phyloP scores from a whole-genome alignment of 768 basidiomycete genomes.

The Hemileccinum impolitum region DNA sequence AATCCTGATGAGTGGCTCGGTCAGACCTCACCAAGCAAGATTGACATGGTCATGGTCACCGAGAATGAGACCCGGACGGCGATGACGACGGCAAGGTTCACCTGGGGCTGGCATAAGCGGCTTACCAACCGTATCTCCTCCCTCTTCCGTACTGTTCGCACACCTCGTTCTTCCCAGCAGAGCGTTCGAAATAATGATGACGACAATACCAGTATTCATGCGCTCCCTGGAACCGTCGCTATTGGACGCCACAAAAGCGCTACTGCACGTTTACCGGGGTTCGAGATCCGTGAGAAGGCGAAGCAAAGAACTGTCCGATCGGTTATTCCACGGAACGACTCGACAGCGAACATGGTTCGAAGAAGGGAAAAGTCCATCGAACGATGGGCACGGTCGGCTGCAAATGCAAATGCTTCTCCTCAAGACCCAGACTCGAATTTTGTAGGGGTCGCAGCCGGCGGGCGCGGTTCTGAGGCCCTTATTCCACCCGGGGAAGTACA shows the following conservation, averaged over 20 bases:
- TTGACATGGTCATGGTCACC: constrained; percentile 56
- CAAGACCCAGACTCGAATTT: constrained; percentile 16
- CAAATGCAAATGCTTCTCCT: constrained; percentile 20
- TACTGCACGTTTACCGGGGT: constrained; percentile 9
- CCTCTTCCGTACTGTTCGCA: constrained; percentile 44
- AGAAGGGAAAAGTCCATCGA: constrained; percentile 33
- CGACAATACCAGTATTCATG: constrained; percentile 26
- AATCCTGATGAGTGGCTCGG: constrained; percentile 70
- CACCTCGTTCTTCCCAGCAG: constrained; percentile 16
- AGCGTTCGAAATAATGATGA: constrained; percentile 15
- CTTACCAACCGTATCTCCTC: constrained; percentile 45
- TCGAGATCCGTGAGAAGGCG: constrained; percentile 24
- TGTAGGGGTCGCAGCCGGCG: constrained; percentile 5
- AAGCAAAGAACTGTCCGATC: constrained; percentile 25
- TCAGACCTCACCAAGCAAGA: constrained; percentile 50
- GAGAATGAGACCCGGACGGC: constrained; percentile 76
- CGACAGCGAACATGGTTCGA: constrained; percentile 17
- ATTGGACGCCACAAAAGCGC: constrained; percentile 27
- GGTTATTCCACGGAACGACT: constrained; percentile 18
- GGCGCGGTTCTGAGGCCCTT: constrained; percentile 33
- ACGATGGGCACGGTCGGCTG: constrained; percentile 31
- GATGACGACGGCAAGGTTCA: constrained; percentile 62
- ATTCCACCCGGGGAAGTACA: constrained; percentile 17
- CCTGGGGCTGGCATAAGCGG: constrained; percentile 53
- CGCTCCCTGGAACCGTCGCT: constrained; percentile 26